Evolutionary conservation across 73 alveolate genomes (phyloP), one percentile per base, ranked within the genome.

Genomic region (Paramecium tetraurelia): DNA sequence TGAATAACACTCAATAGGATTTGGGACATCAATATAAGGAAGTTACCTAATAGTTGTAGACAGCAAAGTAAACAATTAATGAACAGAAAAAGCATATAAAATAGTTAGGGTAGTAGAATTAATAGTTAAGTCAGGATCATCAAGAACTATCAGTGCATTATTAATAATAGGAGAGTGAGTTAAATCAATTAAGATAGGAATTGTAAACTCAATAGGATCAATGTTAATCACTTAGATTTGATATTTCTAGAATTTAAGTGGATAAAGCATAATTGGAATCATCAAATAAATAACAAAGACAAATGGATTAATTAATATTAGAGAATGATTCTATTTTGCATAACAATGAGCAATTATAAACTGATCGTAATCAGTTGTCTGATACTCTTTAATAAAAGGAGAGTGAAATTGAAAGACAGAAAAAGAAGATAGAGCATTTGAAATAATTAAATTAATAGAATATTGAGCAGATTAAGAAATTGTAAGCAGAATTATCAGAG

Each of bases 331-430:
- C 90, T 0, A 80, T 80, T 24, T 20, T 80, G 20, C 57, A 80
- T 31, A 80, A 58, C 5, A 80, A 80, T 80, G 76, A 80, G 21
- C 7, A 63, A 27, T 35, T 80, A 40, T 48, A 80, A 80, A 80
- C 90, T 11, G 90, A 80, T 80, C 46, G 75, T 14, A 48, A 80
- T 24, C 16, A 31, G 22, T 43, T 80, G 22, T 16, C 70, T n/a
- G 90, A 80, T 44, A 80, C 70, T 43, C 57, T 80, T 14, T 44
- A 41, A 80, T 80, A 80, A 41, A 80, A 80, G 57, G 90, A 80
- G 18, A 40, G 57, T 44, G 90, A 80, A 24, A 80, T 80, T 31
- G 29, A 6, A 10, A 43, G 90, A 80, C 24, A 22, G 48, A 41
- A 44, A 24, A 41, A 80, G 90, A 80, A 80, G 44, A 46, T 80